Evolutionary conservation across 106 monocot species (phyloP), one percentile per base, ranked within the genome.

Genomic region (Acorus calamus): DNA sequence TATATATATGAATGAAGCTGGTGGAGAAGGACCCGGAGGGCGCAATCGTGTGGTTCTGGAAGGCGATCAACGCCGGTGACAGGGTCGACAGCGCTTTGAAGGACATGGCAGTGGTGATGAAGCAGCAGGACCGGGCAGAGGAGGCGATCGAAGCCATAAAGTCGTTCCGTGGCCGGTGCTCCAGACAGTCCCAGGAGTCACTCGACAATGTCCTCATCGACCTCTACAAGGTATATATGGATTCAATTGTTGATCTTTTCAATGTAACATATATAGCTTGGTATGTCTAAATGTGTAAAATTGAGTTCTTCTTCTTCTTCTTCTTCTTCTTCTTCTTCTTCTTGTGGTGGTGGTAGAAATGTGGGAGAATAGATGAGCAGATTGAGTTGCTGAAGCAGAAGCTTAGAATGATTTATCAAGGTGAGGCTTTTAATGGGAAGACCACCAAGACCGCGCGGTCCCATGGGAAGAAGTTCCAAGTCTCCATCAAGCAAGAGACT

Each of bases 41-140:
- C 4, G 46, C 64, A 42, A 64, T 64, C 48, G 64, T 64, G 13
- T 64, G 50, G 64, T 64, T 64, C 28, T 64, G 64, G 64, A 64
- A 64, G 11, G 64, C 64, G 14, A 64, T 64, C 9, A 64, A 64
- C 64, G 55, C 63, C 2, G 73, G 65, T 10, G 73, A 73, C 52
- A 4, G 65, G 10, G 73, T 66, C 5, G 73, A 73, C 56, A 73
- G 73, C 50, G 73, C 73, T 42, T 45, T 73, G 3, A 66, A 73
- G 47, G 73, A 73, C 73, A 73, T 73, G 73, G 73, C 73, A 4
- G 49, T 73, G 2, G 73, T 73, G 59, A 73, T 73, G 73, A 73
- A 65, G 73, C 73, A 11, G 68, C 68, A 57, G 68, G 68, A 68
- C 57, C 13, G 68, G 47, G 68, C 68, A 5, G 74, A 67, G 14